Base-by-base conservation (phyloP, 371 early-diverging fungal species). In the Syncephalastrum racemosum region DNA sequence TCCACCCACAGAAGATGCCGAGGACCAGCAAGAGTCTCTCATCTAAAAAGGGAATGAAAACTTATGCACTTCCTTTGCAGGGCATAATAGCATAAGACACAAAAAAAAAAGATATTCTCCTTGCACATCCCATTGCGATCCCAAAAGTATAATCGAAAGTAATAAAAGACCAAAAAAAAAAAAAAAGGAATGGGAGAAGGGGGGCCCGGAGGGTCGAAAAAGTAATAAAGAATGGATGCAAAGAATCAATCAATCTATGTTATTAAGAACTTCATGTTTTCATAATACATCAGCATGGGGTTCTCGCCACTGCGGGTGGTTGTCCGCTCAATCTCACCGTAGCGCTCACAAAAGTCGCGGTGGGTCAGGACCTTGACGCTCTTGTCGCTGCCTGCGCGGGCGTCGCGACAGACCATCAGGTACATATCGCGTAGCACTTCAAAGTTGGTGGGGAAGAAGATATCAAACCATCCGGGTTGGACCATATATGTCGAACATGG, bases 381-480 rank as follows among this genome's bases (percentile, higher is more conserved):
- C 53, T 73, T 77, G 40, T 71, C 77, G 53, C 75, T 58, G 22
- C 70, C 67, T 15, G 75, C 71, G 8, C 71, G 53, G 0, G 77
- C 46, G 1, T 79, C 72, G 25, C 83, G 81, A 63, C 88, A 85
- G 2, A 91, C 77, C 4, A 71, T 50, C 8, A 77, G 60, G 71
- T 98, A 95, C 75, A 97, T 76, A 24, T 86, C 85, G 53, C 73
- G 67, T 60, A 95, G 60, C 22, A 93, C 69, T 64, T 91, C 93
- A 79, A 96, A 97, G 68, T 98, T 87, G 20, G 96, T 96, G 4
- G 99, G 97, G 72, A 97, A 98, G 66, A 98, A 95, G 27, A 97
- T 96, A 68, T 98, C 98, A 68, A 96, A 97, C 89, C 89, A 95
- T n/a, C 99, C 99, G 0, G 95, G 97, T 67, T 92, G 91, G 5